These are phyloP conservation scores for Leucocoprinus leucothites DNA, from an alignment of 768 basidiomycete genomes.

Conservation along the genomic window DNA sequence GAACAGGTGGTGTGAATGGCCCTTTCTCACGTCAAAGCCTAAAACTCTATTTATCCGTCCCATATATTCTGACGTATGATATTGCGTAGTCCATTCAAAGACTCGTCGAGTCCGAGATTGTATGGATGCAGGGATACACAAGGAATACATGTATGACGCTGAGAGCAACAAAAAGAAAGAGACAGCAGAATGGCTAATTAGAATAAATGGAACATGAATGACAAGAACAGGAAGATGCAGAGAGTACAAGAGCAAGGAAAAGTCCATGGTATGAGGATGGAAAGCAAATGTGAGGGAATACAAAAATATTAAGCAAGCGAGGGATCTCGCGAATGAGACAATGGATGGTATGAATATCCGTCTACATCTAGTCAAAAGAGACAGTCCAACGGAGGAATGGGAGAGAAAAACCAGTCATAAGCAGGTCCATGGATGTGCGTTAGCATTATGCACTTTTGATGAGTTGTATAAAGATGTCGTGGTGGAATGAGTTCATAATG, in stretches of 20 bases:
- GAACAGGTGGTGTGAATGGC: no score
- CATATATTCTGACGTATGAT: no score
- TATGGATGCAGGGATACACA: not conserved
- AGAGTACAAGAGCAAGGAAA: not conserved
- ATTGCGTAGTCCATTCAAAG: not conserved
- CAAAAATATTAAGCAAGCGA: not conserved
- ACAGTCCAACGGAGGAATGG: not conserved
- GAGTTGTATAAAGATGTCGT: not conserved
- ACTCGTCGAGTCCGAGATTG: not conserved
- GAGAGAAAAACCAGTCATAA: not conserved
- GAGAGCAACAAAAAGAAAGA: not conserved
- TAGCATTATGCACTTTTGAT: not conserved
- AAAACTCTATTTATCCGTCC: no score
- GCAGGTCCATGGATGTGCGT: not conserved
- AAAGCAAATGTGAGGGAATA: not conserved
- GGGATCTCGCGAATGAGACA: not conserved
- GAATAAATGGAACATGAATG: constrained; percentile 5
- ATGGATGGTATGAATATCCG: not conserved
- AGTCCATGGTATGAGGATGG: constrained; percentile 2
- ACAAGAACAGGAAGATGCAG: not conserved
- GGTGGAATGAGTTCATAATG: not conserved
- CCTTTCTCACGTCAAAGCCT: no score
- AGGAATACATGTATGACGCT: not conserved
- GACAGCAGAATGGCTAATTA: not conserved
- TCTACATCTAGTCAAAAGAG: not conserved